Evolutionary conservation across 2,329 filamentous ascomycete species (phyloP).

Genomic region (Colletotrichum horii): DNA sequence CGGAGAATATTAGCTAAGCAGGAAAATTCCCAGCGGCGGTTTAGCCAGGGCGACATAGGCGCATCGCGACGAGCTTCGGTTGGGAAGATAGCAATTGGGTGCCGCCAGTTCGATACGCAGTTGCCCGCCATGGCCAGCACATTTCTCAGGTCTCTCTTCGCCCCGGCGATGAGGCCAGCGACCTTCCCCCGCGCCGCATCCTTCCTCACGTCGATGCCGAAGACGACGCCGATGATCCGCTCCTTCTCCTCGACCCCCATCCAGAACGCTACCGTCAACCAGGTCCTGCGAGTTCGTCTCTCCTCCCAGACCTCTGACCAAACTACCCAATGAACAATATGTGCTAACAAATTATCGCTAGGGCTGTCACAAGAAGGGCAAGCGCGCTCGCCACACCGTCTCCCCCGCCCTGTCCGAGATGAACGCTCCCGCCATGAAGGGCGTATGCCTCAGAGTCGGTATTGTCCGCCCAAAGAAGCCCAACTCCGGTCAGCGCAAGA

Average conservation of each 20-base stretch:
- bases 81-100: conserved; percentile 8
- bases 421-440: conserved; percentile 83
- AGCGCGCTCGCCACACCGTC: conserved; percentile 82
- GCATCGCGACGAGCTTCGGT: neutral
- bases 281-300: conserved; percentile 65
- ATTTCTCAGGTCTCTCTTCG: conserved; percentile 38
- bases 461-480: conserved; percentile 98
- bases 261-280: conserved; percentile 71
- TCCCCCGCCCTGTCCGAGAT: conserved; percentile 80
- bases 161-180: conserved; percentile 31
- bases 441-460: conserved; percentile 93
- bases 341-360: conserved; percentile 32
- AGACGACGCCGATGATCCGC: conserved; percentile 31
- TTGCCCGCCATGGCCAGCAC: conserved; percentile 33
- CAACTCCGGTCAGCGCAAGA: conserved; percentile 97
- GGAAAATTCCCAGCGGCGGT: neutral
- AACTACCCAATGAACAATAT: neutral
- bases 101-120: neutral
- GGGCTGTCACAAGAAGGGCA: conserved; percentile 75
- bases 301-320: neutral
- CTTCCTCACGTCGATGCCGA: conserved; percentile 16
- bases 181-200: conserved; percentile 18
- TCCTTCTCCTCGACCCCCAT: conserved; percentile 64
- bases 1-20: conserved; percentile 5
- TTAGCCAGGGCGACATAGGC: neutral